Conservation (phyloP, 345 rosid species). For the Bretschneidera sinensis region DNA sequence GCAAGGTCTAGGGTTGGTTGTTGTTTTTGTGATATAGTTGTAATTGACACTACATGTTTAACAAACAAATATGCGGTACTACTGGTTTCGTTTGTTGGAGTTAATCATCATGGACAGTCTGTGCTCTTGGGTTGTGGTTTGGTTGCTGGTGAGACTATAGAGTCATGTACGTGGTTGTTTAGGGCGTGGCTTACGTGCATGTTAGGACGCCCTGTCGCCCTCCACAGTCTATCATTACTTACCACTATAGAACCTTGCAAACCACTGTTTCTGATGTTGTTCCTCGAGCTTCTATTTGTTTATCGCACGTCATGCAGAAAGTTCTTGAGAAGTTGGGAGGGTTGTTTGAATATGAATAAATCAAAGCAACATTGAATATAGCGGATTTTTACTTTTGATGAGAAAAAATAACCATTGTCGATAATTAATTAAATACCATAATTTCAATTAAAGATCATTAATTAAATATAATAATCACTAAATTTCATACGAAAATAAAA, state of each 20-base stretch:
- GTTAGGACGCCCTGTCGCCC: slow-evolving; percentile 47
- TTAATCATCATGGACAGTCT: slow-evolving; percentile 58
- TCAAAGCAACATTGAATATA: slow-evolving; percentile 22
- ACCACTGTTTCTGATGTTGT: slow-evolving; percentile 43
- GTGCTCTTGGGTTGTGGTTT: slow-evolving; percentile 51
- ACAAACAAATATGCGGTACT: slow-evolving; percentile 37
- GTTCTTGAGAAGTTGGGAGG: slow-evolving; percentile 37
- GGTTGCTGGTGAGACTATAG: slow-evolving; percentile 37
- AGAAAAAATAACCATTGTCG: too few relatives aligned
- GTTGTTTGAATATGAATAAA: slow-evolving; percentile 29
- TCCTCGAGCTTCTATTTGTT: slow-evolving; percentile 42
- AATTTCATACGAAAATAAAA: too few relatives aligned
- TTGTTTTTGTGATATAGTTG: slow-evolving; percentile 40
- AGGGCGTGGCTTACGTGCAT: slow-evolving; percentile 57
- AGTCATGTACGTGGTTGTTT: slow-evolving; percentile 50
- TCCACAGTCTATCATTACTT: slow-evolving; percentile 43
- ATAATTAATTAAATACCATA: too few relatives aligned
- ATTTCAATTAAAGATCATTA: too few relatives aligned
- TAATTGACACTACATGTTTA: slow-evolving; percentile 42
- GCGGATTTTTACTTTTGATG: slow-evolving; percentile 22
- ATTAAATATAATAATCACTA: too few relatives aligned
- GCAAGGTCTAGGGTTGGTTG: slow-evolving; percentile 40
- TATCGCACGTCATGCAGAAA: slow-evolving; percentile 32
- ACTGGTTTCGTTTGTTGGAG: slow-evolving; percentile 40
- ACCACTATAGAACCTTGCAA: slow-evolving; percentile 36